Evolutionary conservation across 352 stramenopile species (phyloP), one percentile per base, ranked within the genome.

Genomic region (Pythium apleroticum): DNA sequence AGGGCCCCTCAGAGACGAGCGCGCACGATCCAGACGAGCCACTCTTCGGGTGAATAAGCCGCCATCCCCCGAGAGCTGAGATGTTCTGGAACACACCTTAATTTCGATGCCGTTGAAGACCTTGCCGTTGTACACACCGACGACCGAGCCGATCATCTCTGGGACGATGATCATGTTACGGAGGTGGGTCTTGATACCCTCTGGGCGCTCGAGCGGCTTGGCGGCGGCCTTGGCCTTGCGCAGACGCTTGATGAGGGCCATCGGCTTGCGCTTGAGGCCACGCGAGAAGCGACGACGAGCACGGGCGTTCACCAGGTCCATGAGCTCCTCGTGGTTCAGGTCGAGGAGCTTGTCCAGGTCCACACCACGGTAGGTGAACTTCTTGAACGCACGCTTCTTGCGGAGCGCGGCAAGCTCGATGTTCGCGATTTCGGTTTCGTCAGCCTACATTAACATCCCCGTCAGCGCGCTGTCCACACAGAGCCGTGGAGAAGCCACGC

Each of bases 121-220:
- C 83, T 99, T 99, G 90, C 98, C 97, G 84, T 99, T 99, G 96
- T 99, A 99, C 62, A 99, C 98, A 78, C 96, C 97, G 73, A 99
- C 93, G 69, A 99, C 97, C 72, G 93, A 99, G 77, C 98, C 98
- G 81, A 99, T 99, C 98, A 99, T 99, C 87, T 99, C 98, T 57
- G 97, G 97, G 60, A 99, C 95, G 76, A 99, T 99, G 78, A 99
- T 99, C 97, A 99, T 99, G 89, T 99, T 98, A 84, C 98, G 93
- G 65, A 99, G 80, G 88, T 99, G 98, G 62, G 98, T 99, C 93
- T 99, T 99, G 80, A 99, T 97, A 72, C 95, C 92, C 73, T 97
- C 89, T 20, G 98, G 98, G 83, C 98, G 98, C 86, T 99, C 98
- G 69, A 98, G 91, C 54, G 95, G 90, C 67, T 87, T 89, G 65